Base-by-base conservation (phyloP, 345 rosid genomes). In the Gossypium raimondii region DNA sequence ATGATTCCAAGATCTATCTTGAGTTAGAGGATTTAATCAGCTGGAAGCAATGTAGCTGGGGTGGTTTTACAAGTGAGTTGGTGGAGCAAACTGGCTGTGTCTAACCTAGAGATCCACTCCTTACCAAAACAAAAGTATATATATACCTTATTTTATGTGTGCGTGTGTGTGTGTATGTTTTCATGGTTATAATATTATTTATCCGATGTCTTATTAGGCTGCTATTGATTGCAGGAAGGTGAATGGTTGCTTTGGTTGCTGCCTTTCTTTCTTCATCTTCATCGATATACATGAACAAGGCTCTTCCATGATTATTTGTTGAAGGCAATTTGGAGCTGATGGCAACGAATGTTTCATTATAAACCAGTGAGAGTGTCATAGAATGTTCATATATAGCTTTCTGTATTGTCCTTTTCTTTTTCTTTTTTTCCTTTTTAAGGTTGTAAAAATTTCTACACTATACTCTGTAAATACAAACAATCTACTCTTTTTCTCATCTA, bases 21-120 rank as follows among this genome's bases (percentile, higher is more conserved):
- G 85, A 82, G 65, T 65, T 82, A 70, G 79, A 82, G 69, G 81
- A 75, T 72, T 25, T 82, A 75, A 76, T 82, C 25, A 77, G 29
- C 10, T 44, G 81, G 52, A 84, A 81, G 80, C 82, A 84, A 1
- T 27, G 72, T 38, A 47, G 44, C 50, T 85, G 82, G 86, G 71
- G 72, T 51, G 85, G 77, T 59, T 78, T 22, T 72, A 75, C 3
- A 9, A 73, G 71, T 24, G 84, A 78, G 73, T 44, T 85, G 55
- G 75, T 77, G 55, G 81, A 79, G 74, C 88, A 80, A 7, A 69
- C 72, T 6, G 76, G 83, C 48, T 76, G 79, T 38, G 67, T 77
- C 14, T 79, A 80, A 61, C 56, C 73, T 1, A 44, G 77, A 41
- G 59, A 74, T 13, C 0, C 2, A 10, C 8, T 12, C n/a, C 41